Evolutionary conservation across 2,329 filamentous ascomycete genomes (phyloP), one percentile per base, ranked within the genome.

Genomic region (Setomelanomma holmii): DNA sequence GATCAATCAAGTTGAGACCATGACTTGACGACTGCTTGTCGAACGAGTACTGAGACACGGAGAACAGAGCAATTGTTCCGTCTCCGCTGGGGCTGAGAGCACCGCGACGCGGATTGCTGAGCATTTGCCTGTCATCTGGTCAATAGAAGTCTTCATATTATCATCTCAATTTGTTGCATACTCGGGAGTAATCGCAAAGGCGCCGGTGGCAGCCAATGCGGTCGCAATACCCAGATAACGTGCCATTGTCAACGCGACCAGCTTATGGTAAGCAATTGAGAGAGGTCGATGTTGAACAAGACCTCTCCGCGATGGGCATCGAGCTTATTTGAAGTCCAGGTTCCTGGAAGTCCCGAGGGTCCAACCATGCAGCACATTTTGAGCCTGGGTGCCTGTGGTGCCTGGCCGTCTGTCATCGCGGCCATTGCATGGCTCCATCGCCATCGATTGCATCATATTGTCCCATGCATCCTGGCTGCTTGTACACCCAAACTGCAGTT

Each of bases 31-130:
- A 43, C 81, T 93, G 89, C 1, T 84, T 81, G 36, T 89, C 82
- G 73, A 96, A 96, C 1, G 87, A 93, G 75, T 96, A 96, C 10
- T 88, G 85, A 1, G 89, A 89, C 21, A 85, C 83, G 33, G 86
- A 85, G 69, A 87, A 90, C 16, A 92, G 75, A 34, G 87, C 82
- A 49, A 84, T 78, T 40, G 82, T 83, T 45, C 89, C 89, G 45
- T 83, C 79, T 27, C 80, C 72, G 71, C 91, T 93, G 12, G 90
- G 89, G 2, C 85, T 74, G 49, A 86, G 89, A 11, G 85, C 73
- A 22, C 86, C 87, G 45, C 90, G 86, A 53, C 89, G 85, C 22
- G 90, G 89, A n/a, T 88, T 89, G 61, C 86, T 86, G 63, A 93
- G 80, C 56, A 93, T 53, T 33, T 67, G 61, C 53, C 71, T 73